These are phyloP conservation scores for Podila clonocystis DNA, from an alignment of 192 early-diverging fungal species.

Conservation along the genomic window DNA sequence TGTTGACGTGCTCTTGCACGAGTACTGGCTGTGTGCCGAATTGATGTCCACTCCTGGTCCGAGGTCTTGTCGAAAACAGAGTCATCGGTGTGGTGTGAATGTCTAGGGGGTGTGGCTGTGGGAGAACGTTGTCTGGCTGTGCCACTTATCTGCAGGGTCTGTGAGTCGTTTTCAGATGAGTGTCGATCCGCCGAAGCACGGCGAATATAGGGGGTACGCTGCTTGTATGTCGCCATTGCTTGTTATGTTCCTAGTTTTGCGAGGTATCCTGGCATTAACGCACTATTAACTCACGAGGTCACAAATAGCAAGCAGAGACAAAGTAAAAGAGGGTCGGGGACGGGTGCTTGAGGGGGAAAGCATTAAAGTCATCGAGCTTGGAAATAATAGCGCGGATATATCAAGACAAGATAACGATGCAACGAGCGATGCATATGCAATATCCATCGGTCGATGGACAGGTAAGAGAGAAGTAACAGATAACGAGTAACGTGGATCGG, in stretches of 20 bases:
- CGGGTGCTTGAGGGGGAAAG: no score
- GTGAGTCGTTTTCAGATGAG: constrained; percentile 16
- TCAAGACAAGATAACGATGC: no score
- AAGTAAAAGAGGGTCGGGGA: no score
- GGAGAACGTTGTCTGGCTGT: background rate
- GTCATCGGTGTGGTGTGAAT: constrained; percentile 15
- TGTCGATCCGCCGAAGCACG: constrained; percentile 2
- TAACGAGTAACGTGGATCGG: no score
- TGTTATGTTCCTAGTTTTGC: background rate
- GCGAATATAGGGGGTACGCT: constrained; percentile 38
- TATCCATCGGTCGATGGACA: no score
- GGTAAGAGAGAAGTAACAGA: no score
- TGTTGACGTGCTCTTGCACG: constrained; percentile 36
- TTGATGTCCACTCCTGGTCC: constrained; percentile 39
- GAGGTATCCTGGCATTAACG: background rate
- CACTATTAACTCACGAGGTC: background rate
- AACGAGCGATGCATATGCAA: no score
- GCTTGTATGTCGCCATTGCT: constrained; percentile 45
- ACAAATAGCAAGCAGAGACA: background rate
- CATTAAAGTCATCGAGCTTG: no score
- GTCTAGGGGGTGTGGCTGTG: background rate
- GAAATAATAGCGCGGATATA: no score
- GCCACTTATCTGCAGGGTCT: background rate
- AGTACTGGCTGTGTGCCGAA: constrained; percentile 24
- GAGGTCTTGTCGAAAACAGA: constrained; percentile 28